Evolutionary conservation across 2,329 filamentous ascomycete genomes (phyloP).

Genomic region (Paracorniculantispora psalliotae): DNA sequence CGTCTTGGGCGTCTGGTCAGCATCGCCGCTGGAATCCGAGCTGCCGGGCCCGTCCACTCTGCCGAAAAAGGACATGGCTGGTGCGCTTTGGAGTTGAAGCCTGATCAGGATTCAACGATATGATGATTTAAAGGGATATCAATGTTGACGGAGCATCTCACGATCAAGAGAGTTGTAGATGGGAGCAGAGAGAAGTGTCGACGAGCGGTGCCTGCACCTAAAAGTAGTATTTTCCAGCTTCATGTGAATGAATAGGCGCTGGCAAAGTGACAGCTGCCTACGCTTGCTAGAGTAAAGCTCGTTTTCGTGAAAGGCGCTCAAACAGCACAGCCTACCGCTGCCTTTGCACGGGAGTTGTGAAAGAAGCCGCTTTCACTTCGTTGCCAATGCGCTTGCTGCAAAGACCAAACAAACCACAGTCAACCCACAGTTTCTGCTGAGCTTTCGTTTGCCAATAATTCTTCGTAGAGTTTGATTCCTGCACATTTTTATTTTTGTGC

Average conservation of each 20-base stretch:
- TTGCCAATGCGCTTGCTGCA: not conserved
- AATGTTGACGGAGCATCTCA: not conserved
- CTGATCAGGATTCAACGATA: not conserved
- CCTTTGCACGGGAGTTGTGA: slow-evolving; percentile 1
- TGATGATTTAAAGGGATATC: not conserved
- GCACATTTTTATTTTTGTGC: not conserved
- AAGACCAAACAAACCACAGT: not conserved
- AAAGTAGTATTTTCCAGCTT: not conserved
- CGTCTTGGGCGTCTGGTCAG: not conserved
- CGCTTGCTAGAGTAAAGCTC: not conserved
- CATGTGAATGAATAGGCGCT: not conserved
- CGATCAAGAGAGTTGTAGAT: not conserved
- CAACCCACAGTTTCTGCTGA: too few relatives aligned
- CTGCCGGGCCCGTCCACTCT: not conserved
- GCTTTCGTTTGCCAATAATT: not conserved
- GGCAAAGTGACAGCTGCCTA: not conserved
- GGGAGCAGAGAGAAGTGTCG: not conserved
- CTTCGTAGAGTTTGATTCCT: not conserved
- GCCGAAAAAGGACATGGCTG: not conserved
- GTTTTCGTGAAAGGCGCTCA: not conserved
- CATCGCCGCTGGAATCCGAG: not conserved
- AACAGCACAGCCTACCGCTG: not conserved
- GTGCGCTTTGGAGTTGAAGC: not conserved
- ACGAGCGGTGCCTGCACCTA: not conserved
- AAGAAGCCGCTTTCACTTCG: not conserved